Conservation (phyloP, 1,284 basidiomycete genomes). For the Afroboletus lepidellus region DNA sequence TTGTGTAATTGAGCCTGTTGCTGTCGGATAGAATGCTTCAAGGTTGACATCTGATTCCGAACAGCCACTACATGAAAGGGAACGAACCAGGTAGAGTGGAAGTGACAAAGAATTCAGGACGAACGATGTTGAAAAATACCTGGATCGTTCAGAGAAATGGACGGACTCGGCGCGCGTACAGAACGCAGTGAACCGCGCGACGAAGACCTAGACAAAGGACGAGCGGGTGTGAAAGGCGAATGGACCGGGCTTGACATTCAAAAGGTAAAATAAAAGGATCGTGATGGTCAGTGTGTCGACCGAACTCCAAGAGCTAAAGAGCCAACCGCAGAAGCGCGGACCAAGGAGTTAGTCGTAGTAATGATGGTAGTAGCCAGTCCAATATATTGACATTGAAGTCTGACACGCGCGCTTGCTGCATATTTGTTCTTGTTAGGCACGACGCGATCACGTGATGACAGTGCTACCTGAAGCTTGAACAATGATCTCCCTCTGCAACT, state of each 20-base stretch:
- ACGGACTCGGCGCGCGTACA: slow-evolving; percentile 51
- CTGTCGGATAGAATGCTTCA: slow-evolving; percentile 75
- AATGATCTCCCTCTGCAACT: not conserved
- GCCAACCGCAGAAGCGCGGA: slow-evolving; percentile 5
- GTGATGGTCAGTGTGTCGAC: slow-evolving; percentile 25
- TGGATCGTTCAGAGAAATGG: slow-evolving; percentile 52
- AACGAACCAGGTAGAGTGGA: slow-evolving; percentile 30
- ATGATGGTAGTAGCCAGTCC: slow-evolving; percentile 7
- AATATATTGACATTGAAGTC: slow-evolving; percentile 4
- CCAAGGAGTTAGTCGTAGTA: slow-evolving; percentile 13
- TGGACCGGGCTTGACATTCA: slow-evolving; percentile 37
- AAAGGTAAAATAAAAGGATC: slow-evolving; percentile 25
- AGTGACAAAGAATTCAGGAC: slow-evolving; percentile 28
- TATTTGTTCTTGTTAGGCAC: slow-evolving; percentile 25
- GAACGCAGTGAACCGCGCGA: slow-evolving; percentile 56
- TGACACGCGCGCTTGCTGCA: not conserved
- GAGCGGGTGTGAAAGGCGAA: slow-evolving; percentile 32
- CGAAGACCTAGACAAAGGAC: slow-evolving; percentile 53
- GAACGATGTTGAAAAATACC: slow-evolving; percentile 40
- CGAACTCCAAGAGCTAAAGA: slow-evolving; percentile 11
- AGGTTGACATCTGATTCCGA: slow-evolving; percentile 69
- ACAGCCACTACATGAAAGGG: slow-evolving; percentile 52
- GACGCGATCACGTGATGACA: slow-evolving; percentile 32
- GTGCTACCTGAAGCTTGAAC: too few species aligned
- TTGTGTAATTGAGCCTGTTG: slow-evolving; percentile 69